Evolutionary conservation across 2,329 filamentous ascomycete genomes (phyloP), one percentile per base, ranked within the genome.

Genomic region (Botrytis aclada): DNA sequence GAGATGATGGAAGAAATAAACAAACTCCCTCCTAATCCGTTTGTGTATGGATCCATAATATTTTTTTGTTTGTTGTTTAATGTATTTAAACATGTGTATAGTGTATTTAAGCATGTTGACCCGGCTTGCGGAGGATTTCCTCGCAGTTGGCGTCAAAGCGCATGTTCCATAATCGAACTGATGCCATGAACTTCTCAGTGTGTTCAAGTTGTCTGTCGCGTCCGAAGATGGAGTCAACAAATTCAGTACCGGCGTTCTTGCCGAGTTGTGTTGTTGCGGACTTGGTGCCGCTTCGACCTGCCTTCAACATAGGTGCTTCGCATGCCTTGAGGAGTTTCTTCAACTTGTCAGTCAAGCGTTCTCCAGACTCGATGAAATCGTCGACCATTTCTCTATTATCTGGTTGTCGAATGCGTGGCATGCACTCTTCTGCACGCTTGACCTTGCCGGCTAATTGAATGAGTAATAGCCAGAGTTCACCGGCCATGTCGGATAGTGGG

Each of bases 141-240:
- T 97, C 93, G 84, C 94, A 97, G 86, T 98, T 98, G 82, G 93
- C 93, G 80, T 98, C 94, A 83, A 98, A 99, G 64, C 95, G 92
- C 84, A 97, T 89, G 82, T 93, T 94, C 93, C 95, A 99, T 8
- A 79, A 73, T 32, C 78, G 76, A n/a, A 79, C 78, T 5, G 77
- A 78, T 12, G 93, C 90, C 94, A 98, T 98, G 83, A 98, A 89
- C 83, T 92, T 93, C 85, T 98, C 94, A 3, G 95, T 98, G 83
- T 91, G 91, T 82, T 95, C 91, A 72, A 98, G 87, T 84, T 98
- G 93, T 75, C 94, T 89, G 81, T 98, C 95, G 75, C 92, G 91
- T 77, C 95, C 95, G 79, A 98, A 98, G 78, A 99, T 93, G 70
- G 94, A 95, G 82, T 98, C 92, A 80, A 99, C 95, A 80, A 99